Percentiles rank a stretch among this genome's conserved stretches.
Evolutionary conservation across 1,284 basidiomycete genomes (phyloP).

Genomic region (Boletus smithii): DNA sequence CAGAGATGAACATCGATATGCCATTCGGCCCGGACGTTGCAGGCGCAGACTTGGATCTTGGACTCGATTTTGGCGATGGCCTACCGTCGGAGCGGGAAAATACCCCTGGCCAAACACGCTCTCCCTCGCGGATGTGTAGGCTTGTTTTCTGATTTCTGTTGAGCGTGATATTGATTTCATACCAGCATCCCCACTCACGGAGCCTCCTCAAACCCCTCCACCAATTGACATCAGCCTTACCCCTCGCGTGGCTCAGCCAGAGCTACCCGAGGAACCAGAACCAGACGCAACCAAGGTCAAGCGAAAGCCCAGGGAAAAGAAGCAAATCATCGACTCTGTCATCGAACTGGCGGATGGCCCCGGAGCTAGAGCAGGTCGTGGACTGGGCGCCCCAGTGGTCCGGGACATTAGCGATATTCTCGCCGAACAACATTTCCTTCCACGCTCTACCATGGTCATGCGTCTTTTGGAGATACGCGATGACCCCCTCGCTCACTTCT

Average conservation of each 20-base stretch:
- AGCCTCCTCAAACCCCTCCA: conserved; percentile 67
- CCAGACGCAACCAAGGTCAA: conserved; percentile 40
- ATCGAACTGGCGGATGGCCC: conserved; percentile 80
- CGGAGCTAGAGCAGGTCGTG: conserved; percentile 52
- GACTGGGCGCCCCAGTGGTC: conserved; percentile 54
- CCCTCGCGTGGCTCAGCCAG: conserved; percentile 41
- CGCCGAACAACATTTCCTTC: conserved; percentile 77
- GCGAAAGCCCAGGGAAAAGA: conserved; percentile 64
- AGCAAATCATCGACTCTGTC: conserved; percentile 77
- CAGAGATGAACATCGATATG: conserved; percentile 59
- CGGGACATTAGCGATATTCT: conserved; percentile 74
- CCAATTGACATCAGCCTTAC: conserved; percentile 46
- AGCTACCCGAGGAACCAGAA: conserved; percentile 38
- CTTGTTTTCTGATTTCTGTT: conserved; percentile 11
- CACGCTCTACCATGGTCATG: conserved; percentile 77
- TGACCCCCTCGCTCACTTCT: conserved; percentile 81
- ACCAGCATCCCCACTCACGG: conserved; percentile 69
- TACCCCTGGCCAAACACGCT: conserved; percentile 55
- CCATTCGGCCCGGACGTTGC: conserved; percentile 46
- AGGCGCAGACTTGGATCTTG: conserved; percentile 65
- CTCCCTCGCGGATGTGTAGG: conserved; percentile 70
- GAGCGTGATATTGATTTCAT: conserved; percentile 7
- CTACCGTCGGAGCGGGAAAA: conserved; percentile 41
- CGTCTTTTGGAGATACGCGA: conserved; percentile 80
- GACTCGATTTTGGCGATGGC: conserved; percentile 66